Evolutionary conservation across 1,284 basidiomycete genomes (phyloP).

Genomic region (Tylopilus orsonianus): DNA sequence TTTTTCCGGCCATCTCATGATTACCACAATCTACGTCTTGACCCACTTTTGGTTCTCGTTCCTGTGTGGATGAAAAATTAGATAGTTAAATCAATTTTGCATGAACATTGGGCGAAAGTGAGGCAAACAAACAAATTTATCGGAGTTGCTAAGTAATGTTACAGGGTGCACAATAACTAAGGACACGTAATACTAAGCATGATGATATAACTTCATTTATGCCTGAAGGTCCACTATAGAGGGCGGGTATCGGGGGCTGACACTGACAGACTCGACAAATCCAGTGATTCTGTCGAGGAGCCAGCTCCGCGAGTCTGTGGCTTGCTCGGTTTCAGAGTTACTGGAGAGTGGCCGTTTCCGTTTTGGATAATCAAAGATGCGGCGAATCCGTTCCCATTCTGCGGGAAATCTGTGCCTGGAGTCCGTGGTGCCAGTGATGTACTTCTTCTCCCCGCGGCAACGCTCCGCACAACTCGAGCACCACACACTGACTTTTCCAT

Average conservation of each 20-base stretch:
- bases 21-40: constrained; percentile 8
- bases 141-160: constrained; percentile 22
- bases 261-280: constrained; percentile 19
- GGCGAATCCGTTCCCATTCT: constrained; percentile 14
- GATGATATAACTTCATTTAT: constrained; percentile 22
- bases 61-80: background rate
- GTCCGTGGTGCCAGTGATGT: constrained; percentile 28
- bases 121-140: constrained; percentile 5
- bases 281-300: constrained; percentile 5
- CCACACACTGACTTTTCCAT: constrained; percentile 36
- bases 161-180: constrained; percentile 25
- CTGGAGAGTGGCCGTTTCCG: constrained; percentile 23
- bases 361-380: constrained; percentile 23
- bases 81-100: background rate
- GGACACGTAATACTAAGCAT: constrained; percentile 13
- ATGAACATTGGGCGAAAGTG: background rate
- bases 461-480: constrained; percentile 55
- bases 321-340: constrained; percentile 23
- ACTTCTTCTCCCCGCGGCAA: constrained; percentile 47
- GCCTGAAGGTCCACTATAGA: constrained; percentile 16
- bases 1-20: constrained; percentile 7
- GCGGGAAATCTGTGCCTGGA: constrained; percentile 10
- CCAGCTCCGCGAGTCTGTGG: constrained; percentile 11
- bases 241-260: constrained; percentile 31
- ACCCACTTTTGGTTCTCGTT: background rate